These are phyloP conservation scores for Mercurialis annua DNA, from an alignment of 345 rosid species.

Conservation along the genomic window DNA sequence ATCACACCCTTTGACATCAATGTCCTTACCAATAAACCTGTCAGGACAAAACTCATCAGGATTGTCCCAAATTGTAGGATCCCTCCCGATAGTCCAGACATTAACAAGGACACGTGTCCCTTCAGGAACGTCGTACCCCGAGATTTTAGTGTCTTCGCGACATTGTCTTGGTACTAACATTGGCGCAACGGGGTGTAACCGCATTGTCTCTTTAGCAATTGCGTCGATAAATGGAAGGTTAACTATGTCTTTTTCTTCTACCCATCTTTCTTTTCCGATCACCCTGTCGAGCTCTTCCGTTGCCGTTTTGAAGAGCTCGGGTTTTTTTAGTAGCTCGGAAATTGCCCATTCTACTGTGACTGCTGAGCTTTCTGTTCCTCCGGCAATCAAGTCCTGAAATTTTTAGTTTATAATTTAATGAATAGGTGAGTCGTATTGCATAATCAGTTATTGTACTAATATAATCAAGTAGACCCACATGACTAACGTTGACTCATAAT, in stretches of 20 bases:
- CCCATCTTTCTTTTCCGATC: slow-evolving; percentile 52
- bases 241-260: slow-evolving; percentile 49
- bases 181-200: slow-evolving; percentile 66
- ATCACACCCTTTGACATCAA: slow-evolving; percentile 59
- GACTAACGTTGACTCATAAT: no score
- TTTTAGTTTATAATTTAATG: background rate
- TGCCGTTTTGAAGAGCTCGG: slow-evolving; percentile 45
- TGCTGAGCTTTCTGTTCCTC: slow-evolving; percentile 64
- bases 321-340: slow-evolving; percentile 45
- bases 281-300: slow-evolving; percentile 55
- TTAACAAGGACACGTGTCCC: slow-evolving; percentile 44
- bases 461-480: no score
- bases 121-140: slow-evolving; percentile 44
- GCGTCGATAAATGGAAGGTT: slow-evolving; percentile 45
- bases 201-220: slow-evolving; percentile 56
- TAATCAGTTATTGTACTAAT: no score
- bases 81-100: slow-evolving; percentile 56
- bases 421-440: no score
- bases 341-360: slow-evolving; percentile 66
- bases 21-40: slow-evolving; percentile 42
- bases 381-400: slow-evolving; percentile 51
- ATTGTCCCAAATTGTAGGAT: slow-evolving; percentile 49
- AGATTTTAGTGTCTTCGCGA: slow-evolving; percentile 38
- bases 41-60: slow-evolving; percentile 51
- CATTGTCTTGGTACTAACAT: slow-evolving; percentile 45